phyloP scores from a whole-genome alignment of 495 filamentous ascomycete species.

The Penicillium arizonense region DNA sequence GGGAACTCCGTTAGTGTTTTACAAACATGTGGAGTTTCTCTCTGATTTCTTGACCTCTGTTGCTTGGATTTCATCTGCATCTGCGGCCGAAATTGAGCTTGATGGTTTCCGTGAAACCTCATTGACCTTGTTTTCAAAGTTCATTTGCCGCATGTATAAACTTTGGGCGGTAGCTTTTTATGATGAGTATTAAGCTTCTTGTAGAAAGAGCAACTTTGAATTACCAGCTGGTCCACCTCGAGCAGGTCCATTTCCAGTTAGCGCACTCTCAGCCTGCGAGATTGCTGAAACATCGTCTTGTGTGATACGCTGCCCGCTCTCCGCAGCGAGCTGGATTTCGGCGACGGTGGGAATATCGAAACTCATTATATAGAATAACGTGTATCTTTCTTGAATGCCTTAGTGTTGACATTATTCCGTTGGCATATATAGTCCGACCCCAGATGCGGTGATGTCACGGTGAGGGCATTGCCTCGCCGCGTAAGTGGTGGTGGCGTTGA shows the following conservation, averaged over 20 bases:
- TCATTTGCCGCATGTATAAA: conserved; percentile 36
- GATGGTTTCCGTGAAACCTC: conserved; percentile 31
- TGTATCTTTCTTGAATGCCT: not conserved
- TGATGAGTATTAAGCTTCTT: not conserved
- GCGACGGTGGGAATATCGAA: conserved; percentile 26
- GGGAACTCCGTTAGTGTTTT: not conserved
- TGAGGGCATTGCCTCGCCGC: conserved; percentile 15
- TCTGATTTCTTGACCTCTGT: conserved; percentile 20
- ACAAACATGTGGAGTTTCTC: not conserved
- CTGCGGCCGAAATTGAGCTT: conserved; percentile 31
- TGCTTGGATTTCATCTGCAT: conserved; percentile 33
- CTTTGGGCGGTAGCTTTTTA: conserved; percentile 33
- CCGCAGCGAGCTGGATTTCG: conserved; percentile 35
- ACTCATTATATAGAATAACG: conserved; percentile 8
- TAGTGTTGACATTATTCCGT: not conserved
- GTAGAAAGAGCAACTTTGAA: conserved; percentile 9
- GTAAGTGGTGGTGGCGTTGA: conserved; percentile 7
- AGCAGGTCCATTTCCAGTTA: conserved; percentile 47
- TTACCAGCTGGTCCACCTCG: conserved; percentile 55
- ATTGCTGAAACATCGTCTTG: conserved; percentile 33
- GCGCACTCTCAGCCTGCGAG: conserved; percentile 34
- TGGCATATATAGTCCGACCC: conserved; percentile 14
- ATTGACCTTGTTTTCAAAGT: conserved; percentile 37
- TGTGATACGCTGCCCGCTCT: conserved; percentile 34
- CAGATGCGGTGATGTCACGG: conserved; percentile 27